Conservation (phyloP, 2,329 filamentous ascomycete species). For the Calonectria leucothoes region DNA sequence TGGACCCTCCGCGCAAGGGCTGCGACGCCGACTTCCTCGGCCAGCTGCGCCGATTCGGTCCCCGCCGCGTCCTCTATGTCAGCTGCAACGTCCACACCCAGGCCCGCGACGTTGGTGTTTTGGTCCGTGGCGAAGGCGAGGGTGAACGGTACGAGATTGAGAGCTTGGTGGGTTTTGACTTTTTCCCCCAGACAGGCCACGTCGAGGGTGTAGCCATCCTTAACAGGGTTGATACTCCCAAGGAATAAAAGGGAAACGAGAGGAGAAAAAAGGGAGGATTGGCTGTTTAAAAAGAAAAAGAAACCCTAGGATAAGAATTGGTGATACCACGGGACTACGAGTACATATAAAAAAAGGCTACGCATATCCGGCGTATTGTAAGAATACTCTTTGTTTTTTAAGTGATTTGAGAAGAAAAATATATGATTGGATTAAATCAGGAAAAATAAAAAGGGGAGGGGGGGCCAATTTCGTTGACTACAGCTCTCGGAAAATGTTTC, state of each 20-base stretch:
- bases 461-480: slow-evolving; percentile 20
- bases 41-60: slow-evolving; percentile 83
- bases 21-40: slow-evolving; percentile 87
- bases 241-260: slow-evolving; percentile 19
- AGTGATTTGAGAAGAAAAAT: not conserved
- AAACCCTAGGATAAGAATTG: not conserved
- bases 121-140: slow-evolving; percentile 75
- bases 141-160: slow-evolving; percentile 82
- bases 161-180: slow-evolving; percentile 92
- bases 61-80: slow-evolving; percentile 88
- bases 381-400: slow-evolving; percentile 13
- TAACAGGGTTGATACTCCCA: slow-evolving; percentile 60
- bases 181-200: slow-evolving; percentile 89
- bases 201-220: slow-evolving; percentile 76
- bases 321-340: slow-evolving; percentile 17
- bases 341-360: slow-evolving; percentile 15
- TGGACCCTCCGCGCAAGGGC: slow-evolving; percentile 96
- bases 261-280: not conserved
- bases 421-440: slow-evolving; percentile 15
- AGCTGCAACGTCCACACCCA: slow-evolving; percentile 99
- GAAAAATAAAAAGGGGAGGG: too few species aligned
- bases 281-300: not conserved
- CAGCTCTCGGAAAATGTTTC: slow-evolving; percentile 9
- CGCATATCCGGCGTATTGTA: slow-evolving; percentile 20
- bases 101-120: slow-evolving; percentile 88